Base-by-base conservation (phyloP, 2,329 filamentous ascomycete genomes). In the Exutisphaerella laricina region DNA sequence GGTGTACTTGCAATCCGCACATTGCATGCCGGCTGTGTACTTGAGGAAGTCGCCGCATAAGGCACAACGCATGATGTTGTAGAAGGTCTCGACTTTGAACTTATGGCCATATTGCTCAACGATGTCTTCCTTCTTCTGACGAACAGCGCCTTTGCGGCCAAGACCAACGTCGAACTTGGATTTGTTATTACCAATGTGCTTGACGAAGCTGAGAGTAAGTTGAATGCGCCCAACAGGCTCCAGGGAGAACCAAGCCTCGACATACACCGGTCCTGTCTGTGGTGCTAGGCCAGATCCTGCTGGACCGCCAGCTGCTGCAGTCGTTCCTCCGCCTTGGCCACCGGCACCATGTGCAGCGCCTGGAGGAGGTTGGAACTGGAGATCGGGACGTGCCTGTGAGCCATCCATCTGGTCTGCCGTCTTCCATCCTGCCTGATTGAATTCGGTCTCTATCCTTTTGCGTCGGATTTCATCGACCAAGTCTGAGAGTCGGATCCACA, bases 1-100 rank as follows among this genome's bases (percentile, higher is more conserved):
- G 28, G 90, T 97, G 70, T 97, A 97, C 70, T 97, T 97, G 84
- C 92, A 98, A 69, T 98, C 92, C 53, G 94, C 86, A 67, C 92
- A 98, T 70, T 98, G 92, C 90, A 98, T 98, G 49, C 92, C 92
- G 16, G 92, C 87, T 36, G 90, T 94, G 65, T 97, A 97, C 64
- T 97, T 98, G 69, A 98, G 83, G 62, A 98, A 97, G 56, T 98
- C 92, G 47, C 89, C 92, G 64, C 92, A 98, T 25, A 97, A 80
- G 10, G 92, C 92, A 68, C 92, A 98, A 50, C 92, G 90, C 92
- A 98, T 98, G 62, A 98, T 96, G 75, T 97, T 98, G 81, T 97
- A 98, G 68, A 98, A 98, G 66, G 96, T 92, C 65, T 96, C 89
- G 61, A 92, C 86, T 43, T 97, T 84, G 62, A 98, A 98, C 70